Conservation (phyloP, 352 stramenopile genomes). For the Chrysophaeum taylorii region DNA sequence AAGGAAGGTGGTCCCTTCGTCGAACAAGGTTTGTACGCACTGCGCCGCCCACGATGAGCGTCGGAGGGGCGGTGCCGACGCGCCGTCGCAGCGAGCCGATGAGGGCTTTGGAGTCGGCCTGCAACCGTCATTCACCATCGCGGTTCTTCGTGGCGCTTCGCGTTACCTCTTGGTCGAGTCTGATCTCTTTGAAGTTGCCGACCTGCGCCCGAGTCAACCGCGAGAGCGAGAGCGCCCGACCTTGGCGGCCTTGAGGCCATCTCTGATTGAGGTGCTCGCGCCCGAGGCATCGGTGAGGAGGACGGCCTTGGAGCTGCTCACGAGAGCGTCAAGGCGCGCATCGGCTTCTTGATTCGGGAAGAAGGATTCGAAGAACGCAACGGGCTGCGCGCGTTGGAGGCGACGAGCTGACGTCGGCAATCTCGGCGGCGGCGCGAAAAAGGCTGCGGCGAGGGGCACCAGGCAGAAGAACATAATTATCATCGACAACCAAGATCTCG, state of each 20-base stretch:
- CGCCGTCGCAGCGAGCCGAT: background rate
- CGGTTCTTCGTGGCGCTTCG: no score
- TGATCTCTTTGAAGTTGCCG: background rate
- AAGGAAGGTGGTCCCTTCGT: no score
- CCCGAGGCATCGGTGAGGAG: background rate
- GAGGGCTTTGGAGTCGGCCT: background rate
- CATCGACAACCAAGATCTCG: no score
- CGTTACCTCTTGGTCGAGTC: background rate
- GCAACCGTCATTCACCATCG: no score
- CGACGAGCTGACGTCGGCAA: no score
- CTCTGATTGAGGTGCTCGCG: background rate
- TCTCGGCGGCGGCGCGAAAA: no score
- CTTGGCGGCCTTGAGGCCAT: background rate
- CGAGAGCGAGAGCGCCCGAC: no score
- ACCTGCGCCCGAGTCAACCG: no score
- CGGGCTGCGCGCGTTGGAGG: no score
- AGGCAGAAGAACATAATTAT: no score
- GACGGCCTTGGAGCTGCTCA: background rate
- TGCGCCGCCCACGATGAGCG: background rate
- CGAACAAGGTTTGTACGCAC: no score
- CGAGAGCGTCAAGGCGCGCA: background rate
- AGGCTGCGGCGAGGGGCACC: no score
- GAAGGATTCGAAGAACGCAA: slow-evolving; percentile 1
- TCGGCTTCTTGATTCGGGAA: background rate
- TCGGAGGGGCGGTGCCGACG: background rate